Evolutionary conservation across 768 basidiomycete genomes (phyloP), one percentile per base, ranked within the genome.

Genomic region (Mycena galopus): DNA sequence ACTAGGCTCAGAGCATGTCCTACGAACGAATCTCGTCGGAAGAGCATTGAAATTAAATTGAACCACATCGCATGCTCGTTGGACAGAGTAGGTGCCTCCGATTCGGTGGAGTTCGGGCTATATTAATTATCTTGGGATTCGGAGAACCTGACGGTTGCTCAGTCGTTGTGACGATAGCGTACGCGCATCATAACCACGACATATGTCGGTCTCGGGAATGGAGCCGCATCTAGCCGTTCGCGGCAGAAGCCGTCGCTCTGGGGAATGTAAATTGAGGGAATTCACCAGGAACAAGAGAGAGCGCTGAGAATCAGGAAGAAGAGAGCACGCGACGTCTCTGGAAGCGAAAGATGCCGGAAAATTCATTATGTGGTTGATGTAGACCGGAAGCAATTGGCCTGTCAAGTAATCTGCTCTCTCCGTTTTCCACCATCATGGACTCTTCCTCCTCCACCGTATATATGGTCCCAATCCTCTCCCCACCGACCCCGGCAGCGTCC

Each of bases 401-500:
- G 55, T 23, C 33, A 35, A 57, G 2, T 37, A 56, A 56, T 17
- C n/a, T 56, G 30, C 42, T 27, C 16, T 63, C 37, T 50, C 14
- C 32, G 9, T 44, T 51, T n/a, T 62, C 70, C 11, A 19, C 70
- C 47, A 66, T 51, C 59, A 70, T 74, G 73, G 50, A 65, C 32
- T 64, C n/a, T n/a, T n/a, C 71, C 42, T 64, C 71, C 10, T 65
- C 64, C 16, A 82, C 83, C 5, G 74, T 90, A 8, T 89, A 86
- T 78, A 85, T 90, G 78, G 25, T 51, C n/a, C 89, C 90, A 50
- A 83, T 89, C 30, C 81, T 84, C 32, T 88, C 89, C 1, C 90
- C 90, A 1, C 90, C 90, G 4, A 91, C 90, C 0, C 90, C 90
- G 17, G 90, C 89, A 27, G 90, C 90, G 1, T 91, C 90, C 4